Evolutionary conservation across 2,329 filamentous ascomycete genomes (phyloP).

Genomic region (Colletotrichum endophyticum): DNA sequence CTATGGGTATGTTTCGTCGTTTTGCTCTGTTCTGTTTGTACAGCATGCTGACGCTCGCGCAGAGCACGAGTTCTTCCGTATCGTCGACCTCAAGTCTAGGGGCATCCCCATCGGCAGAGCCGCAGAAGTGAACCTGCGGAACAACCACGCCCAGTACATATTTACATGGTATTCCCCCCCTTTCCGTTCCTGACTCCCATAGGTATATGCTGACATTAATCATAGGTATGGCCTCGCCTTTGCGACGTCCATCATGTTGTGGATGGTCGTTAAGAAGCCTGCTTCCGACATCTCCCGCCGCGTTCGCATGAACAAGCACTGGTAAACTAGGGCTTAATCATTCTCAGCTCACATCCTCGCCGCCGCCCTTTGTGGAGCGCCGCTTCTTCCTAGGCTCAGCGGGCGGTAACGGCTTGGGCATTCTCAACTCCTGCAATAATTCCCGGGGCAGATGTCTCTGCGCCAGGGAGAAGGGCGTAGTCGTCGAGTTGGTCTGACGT

Average conservation of each 20-base stretch:
- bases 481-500: slow-evolving; percentile 72
- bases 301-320: slow-evolving; percentile 77
- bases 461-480: slow-evolving; percentile 85
- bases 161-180: slow-evolving; percentile 80
- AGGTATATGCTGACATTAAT: slow-evolving; percentile 1
- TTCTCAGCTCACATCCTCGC: background rate
- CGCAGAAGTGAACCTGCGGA: slow-evolving; percentile 89
- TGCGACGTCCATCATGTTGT: slow-evolving; percentile 94
- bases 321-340: slow-evolving; percentile 49
- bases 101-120: slow-evolving; percentile 90
- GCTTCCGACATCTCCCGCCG: slow-evolving; percentile 74
- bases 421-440: slow-evolving; percentile 80
- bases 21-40: background rate
- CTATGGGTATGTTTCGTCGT: slow-evolving; percentile 69
- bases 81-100: slow-evolving; percentile 76
- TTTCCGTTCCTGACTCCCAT: background rate
- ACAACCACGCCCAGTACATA: slow-evolving; percentile 98
- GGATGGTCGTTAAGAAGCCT: slow-evolving; percentile 91
- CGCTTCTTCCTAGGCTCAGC: slow-evolving; percentile 52
- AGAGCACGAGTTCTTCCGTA: slow-evolving; percentile 81
- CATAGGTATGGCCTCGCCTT: slow-evolving; percentile 82
- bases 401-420: slow-evolving; percentile 55
- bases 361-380: slow-evolving; percentile 25
- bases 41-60: slow-evolving; percentile 17
- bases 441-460: slow-evolving; percentile 83